Percentiles rank a stretch among this genome's conserved stretches.
Evolutionary conservation across 768 basidiomycete species (phyloP).

Genomic region (Boletus coccyginus): DNA sequence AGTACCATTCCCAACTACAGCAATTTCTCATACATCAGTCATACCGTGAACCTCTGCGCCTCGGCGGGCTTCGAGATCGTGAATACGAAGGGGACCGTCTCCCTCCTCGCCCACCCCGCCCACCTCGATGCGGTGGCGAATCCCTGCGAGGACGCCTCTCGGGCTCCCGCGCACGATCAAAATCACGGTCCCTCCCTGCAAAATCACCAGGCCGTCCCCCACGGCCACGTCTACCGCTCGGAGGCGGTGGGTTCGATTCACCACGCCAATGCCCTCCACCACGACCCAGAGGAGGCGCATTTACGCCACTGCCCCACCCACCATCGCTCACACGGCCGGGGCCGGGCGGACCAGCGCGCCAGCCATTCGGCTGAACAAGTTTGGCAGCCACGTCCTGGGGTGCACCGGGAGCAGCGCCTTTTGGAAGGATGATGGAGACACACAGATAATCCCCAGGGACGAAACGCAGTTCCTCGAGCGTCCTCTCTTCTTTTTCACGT

Average conservation of each 20-base stretch:
- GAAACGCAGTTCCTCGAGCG: conserved; percentile 76
- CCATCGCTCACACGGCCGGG: conserved; percentile 41
- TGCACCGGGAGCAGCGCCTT: conserved; percentile 45
- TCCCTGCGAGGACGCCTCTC: conserved; percentile 50
- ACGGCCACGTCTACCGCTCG: conserved; percentile 41
- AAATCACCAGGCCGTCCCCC: conserved; percentile 37
- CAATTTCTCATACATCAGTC: conserved; percentile 21
- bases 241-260: conserved; percentile 51
- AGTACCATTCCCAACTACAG: conserved; percentile 1
- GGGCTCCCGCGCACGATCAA: conserved; percentile 38
- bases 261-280: conserved; percentile 78
- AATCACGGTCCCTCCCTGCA: conserved; percentile 36
- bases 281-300: conserved; percentile 37
- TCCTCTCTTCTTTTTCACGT: conserved; percentile 60
- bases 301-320: conserved; percentile 46
- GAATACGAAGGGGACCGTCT: conserved; percentile 38
- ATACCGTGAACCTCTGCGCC: conserved; percentile 34
- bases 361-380: conserved; percentile 34
- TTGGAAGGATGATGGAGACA: conserved; percentile 73
- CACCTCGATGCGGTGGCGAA: conserved; percentile 47
- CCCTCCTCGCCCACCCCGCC: conserved; percentile 42
- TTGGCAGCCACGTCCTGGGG: conserved; percentile 45
- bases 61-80: conserved; percentile 42
- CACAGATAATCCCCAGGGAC: conserved; percentile 79
- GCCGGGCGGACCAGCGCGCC: conserved; percentile 35